Evolutionary conservation across 2,329 filamentous ascomycete species (phyloP), one percentile per base, ranked within the genome.

Genomic region (Tolypocladium amazonense): DNA sequence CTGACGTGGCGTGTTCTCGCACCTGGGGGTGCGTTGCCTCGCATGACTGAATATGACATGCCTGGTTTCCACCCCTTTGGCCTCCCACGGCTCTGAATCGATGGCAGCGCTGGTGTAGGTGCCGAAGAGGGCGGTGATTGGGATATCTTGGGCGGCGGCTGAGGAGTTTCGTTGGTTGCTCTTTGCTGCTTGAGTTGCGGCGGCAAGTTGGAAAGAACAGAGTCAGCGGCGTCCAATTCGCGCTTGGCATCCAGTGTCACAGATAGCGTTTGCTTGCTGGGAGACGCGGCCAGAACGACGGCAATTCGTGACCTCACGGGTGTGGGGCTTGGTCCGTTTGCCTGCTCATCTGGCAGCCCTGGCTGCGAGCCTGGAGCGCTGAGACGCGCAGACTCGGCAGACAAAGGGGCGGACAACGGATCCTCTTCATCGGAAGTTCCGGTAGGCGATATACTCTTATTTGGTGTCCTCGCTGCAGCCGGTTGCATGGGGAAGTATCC

Each of bases 1-100:
- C 71, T 71, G 37, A 66, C 64, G 47, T 68, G 66, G 37, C 68
- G 65, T 7, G 8, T 39, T 56, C 54, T 50, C 23, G 39, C 37
- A 4, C 39, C 55, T 14, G 55, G 56, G 20, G 59, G 57, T 14
- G 38, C 41, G 37, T 47, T 62, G 23, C 62, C 64, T 41, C 68
- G 64, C 45, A 69, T 62, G 7, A 58, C 58, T 5, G 68, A 64
- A 56, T 68, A 70, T 8, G 71, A 69, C 64, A 71, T 71, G 58
- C 68, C 67, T 4, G 71, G 65, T 56, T 61, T 70, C 68, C 68
- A 81, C 30, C 79, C 80, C 58, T 78, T 78, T 5, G 81, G 81
- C 7, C 81, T 74, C 9, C 81, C 81, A 43, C 71, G 65, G 18
- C 56, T 37, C 37, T 54, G 47, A 35, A n/a, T 41, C 15, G 45